These are phyloP conservation scores for Neonectria faginata DNA, from an alignment of 2,329 filamentous ascomycete species.

Conservation along the genomic window DNA sequence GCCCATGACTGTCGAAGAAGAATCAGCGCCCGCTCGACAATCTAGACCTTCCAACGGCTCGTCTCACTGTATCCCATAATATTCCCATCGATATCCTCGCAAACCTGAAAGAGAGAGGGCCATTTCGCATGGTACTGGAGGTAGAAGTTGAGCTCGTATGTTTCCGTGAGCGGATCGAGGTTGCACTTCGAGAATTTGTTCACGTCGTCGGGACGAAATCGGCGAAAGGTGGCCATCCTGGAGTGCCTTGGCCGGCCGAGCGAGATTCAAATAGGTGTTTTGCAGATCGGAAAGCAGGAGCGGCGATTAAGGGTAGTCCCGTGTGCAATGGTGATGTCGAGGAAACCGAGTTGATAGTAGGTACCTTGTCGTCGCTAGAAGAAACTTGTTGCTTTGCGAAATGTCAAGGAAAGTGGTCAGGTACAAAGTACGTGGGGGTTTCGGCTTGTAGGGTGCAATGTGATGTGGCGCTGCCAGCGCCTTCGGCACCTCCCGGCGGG, in stretches of 20 bases:
- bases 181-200: constrained; percentile 94
- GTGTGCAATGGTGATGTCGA: background rate
- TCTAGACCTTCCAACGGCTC: constrained; percentile 15
- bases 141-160: constrained; percentile 96
- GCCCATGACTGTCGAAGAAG: constrained; percentile 82
- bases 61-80: constrained; percentile 92
- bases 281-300: background rate
- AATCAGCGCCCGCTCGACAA: constrained; percentile 38
- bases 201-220: constrained; percentile 86
- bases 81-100: constrained; percentile 86
- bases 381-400: background rate
- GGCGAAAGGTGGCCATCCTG: constrained; percentile 72
- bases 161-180: constrained; percentile 96
- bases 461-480: constrained; percentile 30
- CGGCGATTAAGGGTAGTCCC: background rate
- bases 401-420: background rate
- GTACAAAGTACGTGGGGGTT: background rate
- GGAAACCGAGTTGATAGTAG: background rate
- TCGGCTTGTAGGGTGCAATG: constrained; percentile 3
- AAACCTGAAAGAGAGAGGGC: constrained; percentile 93
- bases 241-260: background rate
- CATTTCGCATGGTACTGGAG: constrained; percentile 95
- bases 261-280: background rate
- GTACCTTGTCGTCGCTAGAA: background rate
- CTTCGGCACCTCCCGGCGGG: background rate